phyloP scores from a whole-genome alignment of 129 eudicot species.

The Arctium minus region DNA sequence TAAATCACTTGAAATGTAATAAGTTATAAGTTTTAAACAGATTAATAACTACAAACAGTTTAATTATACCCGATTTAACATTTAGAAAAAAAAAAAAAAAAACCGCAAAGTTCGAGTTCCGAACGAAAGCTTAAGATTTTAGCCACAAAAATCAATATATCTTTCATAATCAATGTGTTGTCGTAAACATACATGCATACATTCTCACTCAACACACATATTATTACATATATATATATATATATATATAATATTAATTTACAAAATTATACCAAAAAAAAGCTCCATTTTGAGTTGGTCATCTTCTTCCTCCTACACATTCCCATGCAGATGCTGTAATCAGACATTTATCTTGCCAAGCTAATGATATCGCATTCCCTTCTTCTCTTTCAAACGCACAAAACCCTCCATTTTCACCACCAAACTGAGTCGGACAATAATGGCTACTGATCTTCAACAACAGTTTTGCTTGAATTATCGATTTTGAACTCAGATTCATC shows the following conservation, averaged over 20 bases:
- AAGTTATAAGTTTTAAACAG: too few species aligned
- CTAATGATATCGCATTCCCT: conserved; percentile 55
- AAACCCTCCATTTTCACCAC: conserved; percentile 58
- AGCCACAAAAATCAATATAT: neutral
- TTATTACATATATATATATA: neutral
- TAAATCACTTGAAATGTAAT: too few species aligned
- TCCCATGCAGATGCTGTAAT: conserved; percentile 71
- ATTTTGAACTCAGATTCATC: conserved; percentile 40
- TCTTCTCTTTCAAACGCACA: conserved; percentile 45
- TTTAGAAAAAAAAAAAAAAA: too few species aligned
- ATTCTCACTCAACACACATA: neutral
- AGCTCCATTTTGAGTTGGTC: neutral
- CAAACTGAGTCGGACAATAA: conserved; percentile 35
- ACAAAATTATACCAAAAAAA: neutral
- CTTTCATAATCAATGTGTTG: neutral
- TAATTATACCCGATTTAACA: too few species aligned
- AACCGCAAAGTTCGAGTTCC: too few species aligned
- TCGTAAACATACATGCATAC: neutral
- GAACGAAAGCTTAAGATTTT: too few species aligned
- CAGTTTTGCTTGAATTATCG: conserved; percentile 62
- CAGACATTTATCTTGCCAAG: conserved; percentile 73
- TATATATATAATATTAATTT: neutral
- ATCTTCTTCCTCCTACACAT: conserved; percentile 26
- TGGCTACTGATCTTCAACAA: conserved; percentile 56
- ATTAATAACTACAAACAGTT: too few species aligned